Evolutionary conservation across 1,139 yeast species (phyloP).

Genomic region (Lipomyces yarrowii): DNA sequence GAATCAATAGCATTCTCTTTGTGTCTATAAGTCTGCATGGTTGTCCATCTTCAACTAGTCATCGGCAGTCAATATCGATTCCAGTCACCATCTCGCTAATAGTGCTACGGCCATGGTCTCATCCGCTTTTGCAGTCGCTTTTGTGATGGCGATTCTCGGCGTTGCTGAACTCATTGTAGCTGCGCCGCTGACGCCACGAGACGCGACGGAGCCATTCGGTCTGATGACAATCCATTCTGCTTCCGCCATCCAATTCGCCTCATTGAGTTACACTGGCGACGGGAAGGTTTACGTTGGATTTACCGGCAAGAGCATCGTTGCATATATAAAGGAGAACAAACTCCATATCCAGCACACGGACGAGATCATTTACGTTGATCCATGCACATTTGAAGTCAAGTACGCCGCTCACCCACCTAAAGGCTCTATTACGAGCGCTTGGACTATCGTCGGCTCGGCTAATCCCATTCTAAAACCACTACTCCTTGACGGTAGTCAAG

Average conservation of each 20-base stretch:
- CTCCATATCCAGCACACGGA: slow-evolving; percentile 21
- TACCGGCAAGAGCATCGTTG: not conserved
- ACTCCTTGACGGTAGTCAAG: slow-evolving; percentile 13
- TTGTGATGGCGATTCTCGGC: too few relatives aligned
- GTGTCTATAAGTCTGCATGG: too few relatives aligned
- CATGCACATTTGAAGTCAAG: slow-evolving; percentile 14
- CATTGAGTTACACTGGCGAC: slow-evolving; percentile 7
- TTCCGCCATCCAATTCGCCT: slow-evolving; percentile 19
- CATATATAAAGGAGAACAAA: slow-evolving; percentile 11
- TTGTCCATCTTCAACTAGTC: too few relatives aligned
- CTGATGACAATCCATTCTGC: slow-evolving; percentile 24
- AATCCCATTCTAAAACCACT: not conserved
- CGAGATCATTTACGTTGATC: slow-evolving; percentile 22
- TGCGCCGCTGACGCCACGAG: too few relatives aligned
- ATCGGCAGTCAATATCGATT: too few relatives aligned
- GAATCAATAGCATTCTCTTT: too few relatives aligned
- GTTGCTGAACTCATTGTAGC: too few relatives aligned
- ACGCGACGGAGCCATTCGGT: slow-evolving; percentile 3
- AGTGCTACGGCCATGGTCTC: too few relatives aligned
- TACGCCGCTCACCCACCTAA: slow-evolving; percentile 13
- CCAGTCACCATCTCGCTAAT: too few relatives aligned
- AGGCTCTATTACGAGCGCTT: slow-evolving; percentile 12
- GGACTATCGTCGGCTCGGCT: slow-evolving; percentile 11
- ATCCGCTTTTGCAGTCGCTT: too few relatives aligned
- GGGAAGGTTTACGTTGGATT: slow-evolving; percentile 14